Conservation (phyloP, 306 rosid genomes). For the Prunus kanzakura region DNA sequence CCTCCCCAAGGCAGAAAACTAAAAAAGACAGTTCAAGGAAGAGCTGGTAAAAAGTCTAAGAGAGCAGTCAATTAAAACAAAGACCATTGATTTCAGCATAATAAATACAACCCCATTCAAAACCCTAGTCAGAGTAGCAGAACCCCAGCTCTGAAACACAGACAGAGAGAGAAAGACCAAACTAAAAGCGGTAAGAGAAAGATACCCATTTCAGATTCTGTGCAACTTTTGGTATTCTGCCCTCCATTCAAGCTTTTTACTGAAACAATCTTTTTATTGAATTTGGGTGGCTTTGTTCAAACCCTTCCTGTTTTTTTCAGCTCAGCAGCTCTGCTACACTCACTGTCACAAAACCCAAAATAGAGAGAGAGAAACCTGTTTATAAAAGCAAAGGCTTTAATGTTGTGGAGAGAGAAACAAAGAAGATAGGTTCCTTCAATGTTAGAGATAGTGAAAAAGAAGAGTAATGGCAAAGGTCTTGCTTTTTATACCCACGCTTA, state of each 20-base stretch:
- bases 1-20: constrained; percentile 44
- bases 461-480: constrained; percentile 28
- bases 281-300: constrained; percentile 37
- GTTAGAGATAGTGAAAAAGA: constrained; percentile 21
- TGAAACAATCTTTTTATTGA: constrained; percentile 36
- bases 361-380: background rate
- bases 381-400: constrained; percentile 8
- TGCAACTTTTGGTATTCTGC: constrained; percentile 62
- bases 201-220: constrained; percentile 87
- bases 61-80: constrained; percentile 51
- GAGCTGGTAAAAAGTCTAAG: constrained; percentile 42
- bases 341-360: constrained; percentile 33
- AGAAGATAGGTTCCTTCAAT: constrained; percentile 13
- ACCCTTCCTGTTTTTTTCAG: constrained; percentile 31
- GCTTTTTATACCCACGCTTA: constrained; percentile 80
- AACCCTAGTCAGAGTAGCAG: constrained; percentile 85
- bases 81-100: constrained; percentile 69
- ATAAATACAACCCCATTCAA: constrained; percentile 61
- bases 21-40: constrained; percentile 52
- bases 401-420: constrained; percentile 2
- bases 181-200: constrained; percentile 62
- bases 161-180: constrained; percentile 27
- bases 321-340: constrained; percentile 39
- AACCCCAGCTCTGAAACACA: constrained; percentile 40
- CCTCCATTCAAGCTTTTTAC: constrained; percentile 55